Conservation (phyloP, 228 moss, liverwort and hornwort genomes). For the Sphagnum magellanicum region DNA sequence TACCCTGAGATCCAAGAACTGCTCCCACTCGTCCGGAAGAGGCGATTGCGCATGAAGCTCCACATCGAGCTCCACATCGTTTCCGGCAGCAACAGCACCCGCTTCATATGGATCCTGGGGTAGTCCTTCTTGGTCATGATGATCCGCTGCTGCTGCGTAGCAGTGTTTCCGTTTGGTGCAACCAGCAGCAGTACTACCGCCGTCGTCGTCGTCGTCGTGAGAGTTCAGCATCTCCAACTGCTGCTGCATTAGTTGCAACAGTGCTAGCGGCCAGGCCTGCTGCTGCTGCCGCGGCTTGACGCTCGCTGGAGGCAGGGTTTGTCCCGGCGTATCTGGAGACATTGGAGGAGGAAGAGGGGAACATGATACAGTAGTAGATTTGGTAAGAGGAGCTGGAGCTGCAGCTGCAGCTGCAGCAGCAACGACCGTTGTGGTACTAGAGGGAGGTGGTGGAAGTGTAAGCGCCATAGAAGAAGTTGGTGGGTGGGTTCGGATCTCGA, state of each 20-base stretch:
- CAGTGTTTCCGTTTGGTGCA: conserved; percentile 24
- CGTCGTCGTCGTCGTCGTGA: conserved; percentile 14
- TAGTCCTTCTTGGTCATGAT: too few relatives aligned
- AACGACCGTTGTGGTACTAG: not conserved
- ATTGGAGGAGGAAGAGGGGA: conserved; percentile 40
- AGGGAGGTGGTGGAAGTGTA: conserved; percentile 2
- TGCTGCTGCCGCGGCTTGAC: not conserved
- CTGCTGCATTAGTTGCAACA: conserved; percentile 45
- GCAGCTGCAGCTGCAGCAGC: too few relatives aligned
- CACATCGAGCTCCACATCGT: conserved; percentile 23
- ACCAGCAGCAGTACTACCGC: conserved; percentile 12
- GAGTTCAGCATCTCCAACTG: conserved; percentile 42
- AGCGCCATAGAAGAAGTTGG: conserved; percentile 18
- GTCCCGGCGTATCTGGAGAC: conserved; percentile 30
- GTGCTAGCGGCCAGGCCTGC: conserved; percentile 49
- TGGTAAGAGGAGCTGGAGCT: too few relatives aligned
- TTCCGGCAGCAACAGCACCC: not conserved
- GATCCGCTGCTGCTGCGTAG: conserved; percentile 16
- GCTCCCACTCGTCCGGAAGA: conserved; percentile 54
- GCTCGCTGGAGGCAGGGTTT: not conserved
- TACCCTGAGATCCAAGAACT: conserved; percentile 48
- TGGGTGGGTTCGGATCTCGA: conserved; percentile 32
- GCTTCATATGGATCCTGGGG: conserved; percentile 10
- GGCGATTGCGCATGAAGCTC: conserved; percentile 38
- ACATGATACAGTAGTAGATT: not conserved